Percentiles rank a stretch among this genome's conserved stretches.
These are phyloP conservation scores for Plectosphaerella cucumerina DNA, from an alignment of 2,329 filamentous ascomycete genomes.

Conservation along the genomic window DNA sequence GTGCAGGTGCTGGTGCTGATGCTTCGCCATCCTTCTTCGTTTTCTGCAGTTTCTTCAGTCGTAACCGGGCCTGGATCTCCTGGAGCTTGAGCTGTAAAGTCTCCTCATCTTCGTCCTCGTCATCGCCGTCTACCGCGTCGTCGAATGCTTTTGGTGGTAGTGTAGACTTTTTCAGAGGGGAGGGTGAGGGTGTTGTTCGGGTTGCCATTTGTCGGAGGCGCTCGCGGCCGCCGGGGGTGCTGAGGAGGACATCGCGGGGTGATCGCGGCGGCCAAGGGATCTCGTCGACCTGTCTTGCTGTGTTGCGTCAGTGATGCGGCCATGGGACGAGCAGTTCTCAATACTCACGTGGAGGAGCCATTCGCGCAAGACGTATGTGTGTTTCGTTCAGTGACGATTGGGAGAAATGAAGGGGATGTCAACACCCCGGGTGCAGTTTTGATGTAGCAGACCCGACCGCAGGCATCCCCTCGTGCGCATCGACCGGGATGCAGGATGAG, in stretches of 20 bases:
- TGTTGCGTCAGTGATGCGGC: background rate
- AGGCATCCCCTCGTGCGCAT: background rate
- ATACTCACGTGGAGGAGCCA: background rate
- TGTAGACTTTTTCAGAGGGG: constrained; percentile 50
- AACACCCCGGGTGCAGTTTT: background rate
- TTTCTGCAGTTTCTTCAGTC: constrained; percentile 79
- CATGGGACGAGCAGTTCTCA: background rate
- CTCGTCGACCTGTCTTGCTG: constrained; percentile 27
- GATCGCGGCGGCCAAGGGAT: constrained; percentile 64
- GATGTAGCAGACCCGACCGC: background rate
- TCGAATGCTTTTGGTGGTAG: constrained; percentile 15
- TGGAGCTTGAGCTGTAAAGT: constrained; percentile 80
- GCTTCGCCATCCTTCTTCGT: constrained; percentile 20
- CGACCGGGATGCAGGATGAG: background rate
- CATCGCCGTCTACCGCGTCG: constrained; percentile 33
- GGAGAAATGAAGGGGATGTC: too few relatives aligned
- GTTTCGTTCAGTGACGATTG: too few relatives aligned
- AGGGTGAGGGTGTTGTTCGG: constrained; percentile 64
- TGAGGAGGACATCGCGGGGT: constrained; percentile 58
- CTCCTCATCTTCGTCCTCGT: constrained; percentile 82
- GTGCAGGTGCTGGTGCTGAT: constrained; percentile 3
- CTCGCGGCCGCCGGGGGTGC: constrained; percentile 74
- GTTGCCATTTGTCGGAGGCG: constrained; percentile 66
- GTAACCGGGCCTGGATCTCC: constrained; percentile 83
- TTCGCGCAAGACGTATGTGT: background rate